These are phyloP conservation scores for Volvox carteri DNA, from an alignment of 163 green algal species.

Conservation along the genomic window DNA sequence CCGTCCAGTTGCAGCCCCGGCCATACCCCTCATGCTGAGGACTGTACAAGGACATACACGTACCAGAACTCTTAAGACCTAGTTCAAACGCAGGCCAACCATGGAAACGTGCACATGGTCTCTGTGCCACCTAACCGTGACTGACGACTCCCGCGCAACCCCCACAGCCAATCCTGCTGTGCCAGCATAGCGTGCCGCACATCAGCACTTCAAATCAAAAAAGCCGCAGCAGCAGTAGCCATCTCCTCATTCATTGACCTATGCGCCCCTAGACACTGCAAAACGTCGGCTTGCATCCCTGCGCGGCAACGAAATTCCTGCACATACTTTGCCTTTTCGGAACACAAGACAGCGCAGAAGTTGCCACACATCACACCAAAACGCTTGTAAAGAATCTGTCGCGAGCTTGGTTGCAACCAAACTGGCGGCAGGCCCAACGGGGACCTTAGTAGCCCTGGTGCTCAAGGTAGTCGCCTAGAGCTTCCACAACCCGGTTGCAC, in stretches of 20 bases:
- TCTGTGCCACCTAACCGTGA: too few species aligned
- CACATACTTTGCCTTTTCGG: not conserved
- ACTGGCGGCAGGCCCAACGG: not conserved
- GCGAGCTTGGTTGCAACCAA: too few species aligned
- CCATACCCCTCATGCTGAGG: too few species aligned
- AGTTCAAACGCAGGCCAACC: too few species aligned
- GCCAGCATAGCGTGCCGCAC: not conserved
- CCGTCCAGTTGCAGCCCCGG: too few species aligned
- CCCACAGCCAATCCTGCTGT: too few species aligned
- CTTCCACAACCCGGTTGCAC: constrained; percentile 86
- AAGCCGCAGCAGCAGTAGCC: not conserved
- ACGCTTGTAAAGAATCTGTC: constrained; percentile 5
- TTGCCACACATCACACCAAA: not conserved
- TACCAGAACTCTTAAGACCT: too few species aligned
- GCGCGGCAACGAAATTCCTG: not conserved
- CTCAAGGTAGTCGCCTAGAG: constrained; percentile 86
- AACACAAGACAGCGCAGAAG: not conserved
- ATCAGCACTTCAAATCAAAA: not conserved
- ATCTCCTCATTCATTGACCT: not conserved
- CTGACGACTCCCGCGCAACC: too few species aligned
- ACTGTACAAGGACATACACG: too few species aligned
- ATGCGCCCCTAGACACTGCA: not conserved
- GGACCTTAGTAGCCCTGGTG: constrained; percentile 34
- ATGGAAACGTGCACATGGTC: too few species aligned
- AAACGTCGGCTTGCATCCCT: not conserved